A percentile compares a stretch with the other conserved stretches of the same genome.
Evolutionary conservation across 2,329 filamentous ascomycete species (phyloP).

Genomic region (Apiospora rasikravindrae): DNA sequence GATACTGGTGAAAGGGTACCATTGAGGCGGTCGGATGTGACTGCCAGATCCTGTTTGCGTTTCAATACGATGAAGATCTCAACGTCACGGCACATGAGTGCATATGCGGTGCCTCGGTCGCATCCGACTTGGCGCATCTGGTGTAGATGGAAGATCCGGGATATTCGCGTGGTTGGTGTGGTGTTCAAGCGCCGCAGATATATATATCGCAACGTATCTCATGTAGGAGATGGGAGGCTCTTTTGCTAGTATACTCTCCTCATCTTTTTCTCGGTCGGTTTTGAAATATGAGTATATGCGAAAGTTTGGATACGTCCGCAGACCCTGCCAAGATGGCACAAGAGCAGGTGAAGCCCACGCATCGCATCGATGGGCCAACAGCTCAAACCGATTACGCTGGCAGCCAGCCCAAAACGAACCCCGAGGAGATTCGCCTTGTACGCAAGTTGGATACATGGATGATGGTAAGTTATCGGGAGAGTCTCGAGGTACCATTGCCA

Average conservation of each 20-base stretch:
- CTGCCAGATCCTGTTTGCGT: background rate
- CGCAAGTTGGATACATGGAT: constrained; percentile 3
- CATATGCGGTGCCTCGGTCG: background rate
- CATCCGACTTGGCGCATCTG: too few relatives aligned
- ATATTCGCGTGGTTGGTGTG: background rate
- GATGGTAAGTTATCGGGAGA: background rate
- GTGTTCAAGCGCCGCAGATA: background rate
- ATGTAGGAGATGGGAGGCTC: background rate
- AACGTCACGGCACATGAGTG: background rate
- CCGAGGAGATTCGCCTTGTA: constrained; percentile 15
- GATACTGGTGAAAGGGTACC: background rate
- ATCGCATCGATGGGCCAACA: background rate
- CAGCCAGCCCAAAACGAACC: background rate
- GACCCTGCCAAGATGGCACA: background rate
- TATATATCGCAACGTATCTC: background rate
- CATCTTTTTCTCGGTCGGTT: background rate
- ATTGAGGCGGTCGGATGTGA: background rate
- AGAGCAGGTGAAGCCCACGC: background rate
- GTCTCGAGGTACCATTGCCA: background rate
- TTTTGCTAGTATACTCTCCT: background rate
- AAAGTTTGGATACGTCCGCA: background rate
- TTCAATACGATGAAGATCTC: background rate
- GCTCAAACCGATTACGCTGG: background rate
- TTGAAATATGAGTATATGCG: background rate
- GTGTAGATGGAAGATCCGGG: background rate